Base-by-base conservation (phyloP, 2,329 filamentous ascomycete genomes). In the Exophiala viscosa region DNA sequence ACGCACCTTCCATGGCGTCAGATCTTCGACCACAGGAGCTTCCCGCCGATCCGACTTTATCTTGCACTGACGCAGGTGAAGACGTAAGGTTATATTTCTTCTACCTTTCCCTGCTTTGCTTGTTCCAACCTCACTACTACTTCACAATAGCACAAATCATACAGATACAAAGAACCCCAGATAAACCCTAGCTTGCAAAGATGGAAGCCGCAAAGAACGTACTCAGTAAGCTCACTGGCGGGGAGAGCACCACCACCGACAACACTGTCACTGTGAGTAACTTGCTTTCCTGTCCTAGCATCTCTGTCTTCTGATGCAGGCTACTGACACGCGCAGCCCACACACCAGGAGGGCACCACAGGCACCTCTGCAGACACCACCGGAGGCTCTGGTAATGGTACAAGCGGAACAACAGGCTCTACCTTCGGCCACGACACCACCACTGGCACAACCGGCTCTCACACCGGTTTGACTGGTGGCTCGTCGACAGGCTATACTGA, bases 141-240 rank as follows among this genome's bases (percentile, higher is more conserved):
- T 23, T 28, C 23, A 28, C 23, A 28, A 28, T 7, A 36, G 18
- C 38, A 41, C 14, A 44, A 44, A 34, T 35, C 34, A 35, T 34
- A 14, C 35, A 33, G 14, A 34, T 47, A 28, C 28, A 6, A 20
- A 28, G 15, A 44, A 7, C 34, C 9, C 7, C n/a, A 10, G 20
- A 36, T 11, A 33, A n/a, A 3, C 11, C 36, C n/a, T 15, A 34
- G n/a, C 23, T 18, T 11, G 7, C 20, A 32, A 52, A 7, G n/a
- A 58, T 58, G 56, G 56, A 55, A 50, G 23, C 52, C 18, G 44
- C 46, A 48, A 58, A 58, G 49, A 47, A 52, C 34, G 39, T 43
- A 11, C 20, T 58, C 45, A 50, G 18, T 42, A 51, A 51, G 32
- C 10, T 55, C 10, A 13, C 55, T 31, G 52, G 56, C 32, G 33